Evolutionary conservation across 441 rosid genomes (phyloP).

Genomic region (Sinapis alba): DNA sequence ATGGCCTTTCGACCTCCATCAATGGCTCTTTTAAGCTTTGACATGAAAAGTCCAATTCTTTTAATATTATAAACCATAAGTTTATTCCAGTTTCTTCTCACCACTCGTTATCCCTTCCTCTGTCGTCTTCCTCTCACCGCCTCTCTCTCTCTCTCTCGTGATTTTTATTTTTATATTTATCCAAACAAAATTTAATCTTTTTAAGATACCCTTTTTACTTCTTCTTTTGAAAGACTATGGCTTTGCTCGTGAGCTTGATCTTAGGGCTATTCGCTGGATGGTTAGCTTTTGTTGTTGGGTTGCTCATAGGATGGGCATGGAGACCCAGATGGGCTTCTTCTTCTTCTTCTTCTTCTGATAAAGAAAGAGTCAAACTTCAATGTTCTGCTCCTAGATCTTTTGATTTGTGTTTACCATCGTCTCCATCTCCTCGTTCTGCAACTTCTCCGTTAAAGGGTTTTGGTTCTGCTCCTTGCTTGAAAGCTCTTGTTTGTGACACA

Average conservation of each 20-base stretch:
- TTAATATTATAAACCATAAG: neutral
- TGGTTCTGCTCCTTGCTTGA: conserved; percentile 53
- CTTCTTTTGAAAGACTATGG: conserved; percentile 31
- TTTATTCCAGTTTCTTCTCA: conserved; percentile 3
- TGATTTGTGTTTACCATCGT: conserved; percentile 44
- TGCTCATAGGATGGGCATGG: conserved; percentile 72
- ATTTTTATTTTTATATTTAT: conserved; percentile 10
- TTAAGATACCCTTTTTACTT: conserved; percentile 11
- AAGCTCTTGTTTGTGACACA: conserved; percentile 40
- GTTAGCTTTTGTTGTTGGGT: conserved; percentile 61
- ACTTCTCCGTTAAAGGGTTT: conserved; percentile 46
- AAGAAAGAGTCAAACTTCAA: conserved; percentile 24
- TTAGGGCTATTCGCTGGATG: conserved; percentile 45
- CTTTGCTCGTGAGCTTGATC: conserved; percentile 36
- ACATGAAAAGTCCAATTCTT: neutral
- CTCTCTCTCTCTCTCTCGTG: conserved; percentile 25
- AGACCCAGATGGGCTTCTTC: conserved; percentile 62
- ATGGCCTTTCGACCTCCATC: conserved; percentile 29
- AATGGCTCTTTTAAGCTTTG: conserved; percentile 28
- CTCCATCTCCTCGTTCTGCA: conserved; percentile 37
- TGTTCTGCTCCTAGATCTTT: conserved; percentile 42
- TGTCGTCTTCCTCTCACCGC: conserved; percentile 44
- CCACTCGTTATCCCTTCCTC: conserved; percentile 33
- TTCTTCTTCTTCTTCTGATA: neutral
- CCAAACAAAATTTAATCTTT: conserved; percentile 4